Base-by-base conservation (phyloP, 176 grass and related monocot genomes). In the Eragrostis curvula region DNA sequence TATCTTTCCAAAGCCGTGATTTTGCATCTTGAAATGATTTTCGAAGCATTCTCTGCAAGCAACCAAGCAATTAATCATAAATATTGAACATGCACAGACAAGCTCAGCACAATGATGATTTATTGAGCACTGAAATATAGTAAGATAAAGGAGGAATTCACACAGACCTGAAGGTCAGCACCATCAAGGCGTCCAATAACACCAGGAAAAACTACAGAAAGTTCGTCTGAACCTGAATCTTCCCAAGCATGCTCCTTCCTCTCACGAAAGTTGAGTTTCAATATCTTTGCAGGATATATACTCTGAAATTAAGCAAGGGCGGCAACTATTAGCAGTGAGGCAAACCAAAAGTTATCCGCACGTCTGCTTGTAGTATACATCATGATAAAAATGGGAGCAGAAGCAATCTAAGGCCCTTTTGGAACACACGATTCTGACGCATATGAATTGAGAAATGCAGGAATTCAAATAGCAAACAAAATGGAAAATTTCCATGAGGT, bases 141-240 rank as follows among this genome's bases (percentile, higher is more conserved):
- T 9, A 64, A 24, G 44, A 87, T 49, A 70, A 65, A 48, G 55
- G 32, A 83, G 69, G 52, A 68, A 39, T 53, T 47, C 64, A 28
- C 63, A 89, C 21, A 81, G 73, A 97, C 95, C 92, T 92, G 88
- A 77, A 94, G 87, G 50, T 93, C 88, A 53, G 92, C 83, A 28
- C 86, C 90, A 89, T 95, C 92, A 39, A 94, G 89, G 20, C 90
- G 86, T 46, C 86, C 92, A 64, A 98, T 89, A 45, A 93, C 64
- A 42, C 88, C 84, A 45, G 90, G 79, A 68, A 95, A 91, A 60
- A 98, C 84, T 40, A 86, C 80, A 52, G 85, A 95, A 56, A 95
- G 82, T 78, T 98, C 84, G 30, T 88, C 79, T n/a, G 90, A 93
- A 79, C 78, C 81, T 2, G 80, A 89, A 87, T 90, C 90, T 81